Evolutionary conservation across 1,139 yeast genomes (phyloP).

Genomic region (Arxiozyma telluris): DNA sequence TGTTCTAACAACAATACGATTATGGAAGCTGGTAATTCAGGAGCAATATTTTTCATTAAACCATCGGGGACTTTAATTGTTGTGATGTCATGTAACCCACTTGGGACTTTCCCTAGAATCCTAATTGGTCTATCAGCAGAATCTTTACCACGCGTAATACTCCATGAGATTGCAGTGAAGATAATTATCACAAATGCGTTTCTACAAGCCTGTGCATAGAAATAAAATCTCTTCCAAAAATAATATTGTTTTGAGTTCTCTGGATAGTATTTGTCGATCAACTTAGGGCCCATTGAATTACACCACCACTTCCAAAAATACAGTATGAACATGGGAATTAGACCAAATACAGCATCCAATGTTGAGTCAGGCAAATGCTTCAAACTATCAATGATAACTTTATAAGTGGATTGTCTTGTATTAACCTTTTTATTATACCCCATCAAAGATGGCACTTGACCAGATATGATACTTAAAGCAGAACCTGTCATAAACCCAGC

Average conservation of each 20-base stretch:
- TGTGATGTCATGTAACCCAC: conserved; percentile 73
- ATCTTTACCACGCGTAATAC: conserved; percentile 37
- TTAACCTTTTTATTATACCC: conserved; percentile 61
- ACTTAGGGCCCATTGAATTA: conserved; percentile 47
- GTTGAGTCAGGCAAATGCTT: conserved; percentile 61
- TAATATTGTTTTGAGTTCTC: conserved; percentile 34
- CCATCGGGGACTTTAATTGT: conserved; percentile 60
- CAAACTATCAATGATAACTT: conserved; percentile 61
- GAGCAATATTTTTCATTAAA: conserved; percentile 50
- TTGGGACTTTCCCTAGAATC: conserved; percentile 69
- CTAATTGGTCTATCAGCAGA: conserved; percentile 37
- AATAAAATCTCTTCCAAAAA: conserved; percentile 33
- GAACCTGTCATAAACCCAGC: conserved; percentile 95
- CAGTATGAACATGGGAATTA: conserved; percentile 59
- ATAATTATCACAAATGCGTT: conserved; percentile 74
- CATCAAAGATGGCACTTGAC: conserved; percentile 83
- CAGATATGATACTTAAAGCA: conserved; percentile 69
- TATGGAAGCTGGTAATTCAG: conserved; percentile 77
- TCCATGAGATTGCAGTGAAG: conserved; percentile 68
- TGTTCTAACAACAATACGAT: conserved; percentile 81
- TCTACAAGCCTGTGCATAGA: conserved; percentile 68
- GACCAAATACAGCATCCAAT: conserved; percentile 83
- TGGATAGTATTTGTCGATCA: conserved; percentile 35
- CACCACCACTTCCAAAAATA: conserved; percentile 57
- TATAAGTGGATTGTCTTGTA: conserved; percentile 63